phyloP scores from a whole-genome alignment of 1,284 basidiomycete species.

The Naganishia sp. region DNA sequence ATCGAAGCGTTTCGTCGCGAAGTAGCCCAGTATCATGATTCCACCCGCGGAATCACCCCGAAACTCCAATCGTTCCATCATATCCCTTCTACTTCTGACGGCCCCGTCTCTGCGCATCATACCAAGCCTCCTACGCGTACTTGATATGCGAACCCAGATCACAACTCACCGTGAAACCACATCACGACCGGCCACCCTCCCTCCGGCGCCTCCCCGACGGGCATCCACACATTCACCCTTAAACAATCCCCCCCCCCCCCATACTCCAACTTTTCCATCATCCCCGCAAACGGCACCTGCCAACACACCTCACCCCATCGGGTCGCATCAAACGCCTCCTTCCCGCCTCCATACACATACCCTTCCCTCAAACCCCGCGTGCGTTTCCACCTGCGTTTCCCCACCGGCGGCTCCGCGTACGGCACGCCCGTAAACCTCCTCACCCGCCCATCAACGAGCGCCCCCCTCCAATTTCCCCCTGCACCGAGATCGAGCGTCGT shows the following conservation, averaged over 20 bases:
- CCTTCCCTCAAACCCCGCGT: neutral
- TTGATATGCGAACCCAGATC: no score
- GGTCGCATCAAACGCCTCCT: neutral
- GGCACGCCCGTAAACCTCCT: slow-evolving; percentile 6
- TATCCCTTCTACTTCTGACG: no score
- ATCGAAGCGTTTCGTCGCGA: no score
- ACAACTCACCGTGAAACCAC: slow-evolving; percentile 12
- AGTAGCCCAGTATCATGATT: no score
- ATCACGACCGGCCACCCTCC: slow-evolving; percentile 7
- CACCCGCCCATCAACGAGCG: slow-evolving; percentile 1
- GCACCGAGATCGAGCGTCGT: neutral
- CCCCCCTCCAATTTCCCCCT: neutral
- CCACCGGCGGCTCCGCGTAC: neutral
- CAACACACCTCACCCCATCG: neutral
- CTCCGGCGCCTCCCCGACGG: neutral
- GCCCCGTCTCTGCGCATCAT: no score
- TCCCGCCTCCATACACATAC: neutral
- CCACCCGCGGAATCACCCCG: no score
- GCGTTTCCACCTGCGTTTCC: neutral
- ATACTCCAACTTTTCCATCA: neutral
- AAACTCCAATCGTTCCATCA: no score
- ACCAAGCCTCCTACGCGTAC: no score
- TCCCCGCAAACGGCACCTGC: neutral
- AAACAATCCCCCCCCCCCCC: slow-evolving; percentile 17
- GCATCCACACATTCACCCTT: slow-evolving; percentile 9